Conservation (phyloP, 768 basidiomycete species). For the Glaciozyma martinii region DNA sequence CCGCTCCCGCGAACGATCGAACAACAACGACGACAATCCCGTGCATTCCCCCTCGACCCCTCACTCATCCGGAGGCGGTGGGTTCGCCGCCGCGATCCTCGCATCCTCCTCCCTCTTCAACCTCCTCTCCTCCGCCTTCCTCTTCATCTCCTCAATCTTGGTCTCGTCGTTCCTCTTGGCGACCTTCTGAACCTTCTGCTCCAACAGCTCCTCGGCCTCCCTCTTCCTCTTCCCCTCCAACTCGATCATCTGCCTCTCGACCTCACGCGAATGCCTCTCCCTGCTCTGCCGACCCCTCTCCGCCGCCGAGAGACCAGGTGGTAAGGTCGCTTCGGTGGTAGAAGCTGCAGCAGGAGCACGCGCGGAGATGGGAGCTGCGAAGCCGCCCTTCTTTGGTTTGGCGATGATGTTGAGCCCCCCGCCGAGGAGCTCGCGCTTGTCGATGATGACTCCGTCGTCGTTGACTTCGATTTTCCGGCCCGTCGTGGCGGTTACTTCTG, state of each 20-base stretch:
- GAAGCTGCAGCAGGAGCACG: slow-evolving; percentile 30
- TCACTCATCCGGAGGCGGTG: too few species aligned
- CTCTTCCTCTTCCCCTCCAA: slow-evolving; percentile 55
- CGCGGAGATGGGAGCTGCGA: slow-evolving; percentile 33
- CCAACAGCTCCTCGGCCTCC: slow-evolving; percentile 53
- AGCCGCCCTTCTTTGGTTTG: slow-evolving; percentile 58
- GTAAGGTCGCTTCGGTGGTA: slow-evolving; percentile 14
- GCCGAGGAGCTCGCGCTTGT: slow-evolving; percentile 81
- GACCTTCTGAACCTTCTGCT: slow-evolving; percentile 49
- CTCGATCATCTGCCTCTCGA: slow-evolving; percentile 67
- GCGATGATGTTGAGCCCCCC: slow-evolving; percentile 82
- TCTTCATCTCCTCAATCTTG: slow-evolving; percentile 71
- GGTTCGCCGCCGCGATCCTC: not conserved
- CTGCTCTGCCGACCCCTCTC: slow-evolving; percentile 58
- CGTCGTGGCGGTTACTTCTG: slow-evolving; percentile 53
- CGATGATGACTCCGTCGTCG: slow-evolving; percentile 94
- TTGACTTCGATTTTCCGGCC: slow-evolving; percentile 87
- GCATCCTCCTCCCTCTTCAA: slow-evolving; percentile 26
- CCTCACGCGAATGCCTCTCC: slow-evolving; percentile 67
- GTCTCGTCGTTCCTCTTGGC: slow-evolving; percentile 65
- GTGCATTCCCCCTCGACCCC: too few species aligned
- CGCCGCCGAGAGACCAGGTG: slow-evolving; percentile 8
- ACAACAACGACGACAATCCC: too few species aligned
- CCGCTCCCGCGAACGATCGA: too few species aligned
- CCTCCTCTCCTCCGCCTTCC: slow-evolving; percentile 56